phyloP scores from a whole-genome alignment of 140 eudicot species.

The Oenanthe javanica region DNA sequence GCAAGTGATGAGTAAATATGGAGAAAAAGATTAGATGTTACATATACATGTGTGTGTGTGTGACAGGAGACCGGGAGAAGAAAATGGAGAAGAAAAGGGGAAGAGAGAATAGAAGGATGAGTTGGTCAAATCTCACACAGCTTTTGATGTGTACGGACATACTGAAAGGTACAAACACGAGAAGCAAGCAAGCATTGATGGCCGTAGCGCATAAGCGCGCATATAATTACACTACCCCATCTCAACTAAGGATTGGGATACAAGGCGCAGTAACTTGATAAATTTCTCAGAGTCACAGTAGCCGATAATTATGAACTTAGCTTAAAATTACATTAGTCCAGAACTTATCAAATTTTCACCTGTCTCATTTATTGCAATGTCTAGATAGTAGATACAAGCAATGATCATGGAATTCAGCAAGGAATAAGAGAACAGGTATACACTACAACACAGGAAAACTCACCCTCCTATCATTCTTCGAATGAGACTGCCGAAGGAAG shows the following conservation, averaged over 20 bases:
- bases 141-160: no score
- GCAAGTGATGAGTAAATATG: no score
- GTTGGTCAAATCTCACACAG: neutral
- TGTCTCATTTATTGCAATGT: neutral
- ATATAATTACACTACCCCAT: neutral
- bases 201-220: neutral
- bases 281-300: neutral
- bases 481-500: conserved; percentile 94
- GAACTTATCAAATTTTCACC: neutral
- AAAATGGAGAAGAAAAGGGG: no score
- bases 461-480: conserved; percentile 92
- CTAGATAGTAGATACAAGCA: neutral
- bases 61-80: no score
- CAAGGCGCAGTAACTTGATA: neutral
- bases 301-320: neutral
- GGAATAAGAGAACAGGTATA: neutral
- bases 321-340: neutral
- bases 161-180: neutral
- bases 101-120: no score
- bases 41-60: no score
- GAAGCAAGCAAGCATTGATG: neutral
- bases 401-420: neutral
- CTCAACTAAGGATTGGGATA: neutral
- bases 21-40: no score
- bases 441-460: conserved; percentile 22